phyloP scores from a whole-genome alignment of 83 land plant genomes.

The Diphasiastrum complanatum region DNA sequence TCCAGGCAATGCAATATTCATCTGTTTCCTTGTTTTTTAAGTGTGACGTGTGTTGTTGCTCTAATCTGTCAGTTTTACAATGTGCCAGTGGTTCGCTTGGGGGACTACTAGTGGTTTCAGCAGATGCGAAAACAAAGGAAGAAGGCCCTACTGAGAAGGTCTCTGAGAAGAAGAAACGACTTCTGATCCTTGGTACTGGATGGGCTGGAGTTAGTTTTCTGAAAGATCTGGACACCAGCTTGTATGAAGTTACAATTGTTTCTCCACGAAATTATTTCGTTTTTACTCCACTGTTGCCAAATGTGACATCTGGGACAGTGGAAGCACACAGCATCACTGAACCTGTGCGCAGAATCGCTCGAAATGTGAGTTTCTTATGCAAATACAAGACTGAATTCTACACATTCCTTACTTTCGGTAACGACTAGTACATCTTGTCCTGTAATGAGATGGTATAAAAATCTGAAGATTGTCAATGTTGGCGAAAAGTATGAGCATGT shows the following conservation, averaged over 20 bases:
- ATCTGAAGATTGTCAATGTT: too few relatives aligned
- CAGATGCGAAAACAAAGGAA: too few relatives aligned
- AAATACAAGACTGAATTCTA: background rate
- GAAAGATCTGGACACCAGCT: constrained; percentile 13
- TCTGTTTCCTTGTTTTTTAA: too few relatives aligned
- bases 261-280: constrained; percentile 30
- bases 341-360: constrained; percentile 24
- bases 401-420: background rate
- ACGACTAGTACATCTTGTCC: too few relatives aligned
- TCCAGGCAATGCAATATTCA: too few relatives aligned
- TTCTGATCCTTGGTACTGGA: constrained; percentile 25
- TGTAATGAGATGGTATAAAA: too few relatives aligned
- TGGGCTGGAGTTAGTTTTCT: constrained; percentile 26
- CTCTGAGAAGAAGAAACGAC: constrained; percentile 21
- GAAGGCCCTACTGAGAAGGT: too few relatives aligned
- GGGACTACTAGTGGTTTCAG: too few relatives aligned
- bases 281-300: constrained; percentile 26
- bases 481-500: too few relatives aligned
- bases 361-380: background rate
- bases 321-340: constrained; percentile 29
- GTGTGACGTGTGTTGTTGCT: too few relatives aligned
- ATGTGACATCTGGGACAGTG: constrained; percentile 27
- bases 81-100: too few relatives aligned
- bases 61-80: too few relatives aligned
- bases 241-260: constrained; percentile 22